A percentile compares a stretch with the other conserved stretches of the same genome.
Evolutionary conservation across 2,329 filamentous ascomycete genomes (phyloP).

Genomic region (Aspergillus sergii): DNA sequence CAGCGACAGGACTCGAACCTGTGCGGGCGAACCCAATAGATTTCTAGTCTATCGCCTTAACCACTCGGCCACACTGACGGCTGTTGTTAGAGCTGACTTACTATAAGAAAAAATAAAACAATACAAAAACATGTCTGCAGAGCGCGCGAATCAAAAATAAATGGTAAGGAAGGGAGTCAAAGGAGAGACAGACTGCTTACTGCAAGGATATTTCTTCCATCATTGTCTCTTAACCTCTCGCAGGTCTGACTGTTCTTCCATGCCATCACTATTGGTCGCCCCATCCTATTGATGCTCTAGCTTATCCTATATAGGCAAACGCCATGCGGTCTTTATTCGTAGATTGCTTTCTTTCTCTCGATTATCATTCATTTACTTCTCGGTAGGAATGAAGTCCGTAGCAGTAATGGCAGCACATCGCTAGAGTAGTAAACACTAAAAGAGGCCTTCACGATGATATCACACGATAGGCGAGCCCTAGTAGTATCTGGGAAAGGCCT

Average conservation of each 20-base stretch:
- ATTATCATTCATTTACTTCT: too few species aligned
- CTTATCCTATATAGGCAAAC: not conserved
- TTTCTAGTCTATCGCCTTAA: not conserved
- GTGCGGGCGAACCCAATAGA: not conserved
- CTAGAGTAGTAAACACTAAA: not conserved
- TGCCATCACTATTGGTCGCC: not conserved
- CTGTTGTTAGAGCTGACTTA: rapidly evolving
- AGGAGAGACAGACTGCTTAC: not conserved
- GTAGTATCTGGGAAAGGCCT: not conserved
- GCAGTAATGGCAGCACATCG: not conserved
- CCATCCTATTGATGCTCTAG: not conserved
- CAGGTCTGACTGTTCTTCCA: not conserved
- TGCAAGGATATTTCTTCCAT: too few species aligned
- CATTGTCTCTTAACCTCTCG: not conserved
- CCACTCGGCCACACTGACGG: not conserved
- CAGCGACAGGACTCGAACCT: not conserved
- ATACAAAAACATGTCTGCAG: not conserved
- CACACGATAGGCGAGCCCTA: not conserved
- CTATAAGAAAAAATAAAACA: not conserved
- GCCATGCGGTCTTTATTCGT: not conserved
- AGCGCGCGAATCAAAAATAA: not conserved
- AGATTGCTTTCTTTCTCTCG: not conserved
- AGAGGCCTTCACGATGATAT: not conserved
- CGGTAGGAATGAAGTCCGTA: too few species aligned
- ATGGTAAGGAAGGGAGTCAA: not conserved